Conservation (phyloP, 176 grass and related monocot genomes). For the Oryza punctata region DNA sequence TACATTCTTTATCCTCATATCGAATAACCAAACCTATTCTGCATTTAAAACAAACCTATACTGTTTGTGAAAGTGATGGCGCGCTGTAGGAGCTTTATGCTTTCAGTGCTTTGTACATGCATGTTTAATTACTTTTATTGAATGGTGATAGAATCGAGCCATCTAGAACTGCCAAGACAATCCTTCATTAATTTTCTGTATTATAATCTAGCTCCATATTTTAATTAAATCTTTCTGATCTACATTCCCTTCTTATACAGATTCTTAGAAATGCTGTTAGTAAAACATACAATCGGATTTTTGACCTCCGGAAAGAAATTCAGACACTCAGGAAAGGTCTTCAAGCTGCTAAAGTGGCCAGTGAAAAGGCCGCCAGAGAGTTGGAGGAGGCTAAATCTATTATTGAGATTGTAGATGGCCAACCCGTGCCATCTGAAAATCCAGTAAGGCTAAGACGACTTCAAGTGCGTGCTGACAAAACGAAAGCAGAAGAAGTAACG, state of each 20-base stretch:
- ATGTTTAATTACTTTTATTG: constrained; percentile 8
- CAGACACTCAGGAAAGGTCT: constrained; percentile 62
- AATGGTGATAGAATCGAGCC: background rate
- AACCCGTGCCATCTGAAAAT: constrained; percentile 65
- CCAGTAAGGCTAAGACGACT: constrained; percentile 85
- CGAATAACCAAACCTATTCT: background rate
- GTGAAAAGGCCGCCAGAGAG: constrained; percentile 56
- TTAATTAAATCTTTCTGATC: constrained; percentile 31
- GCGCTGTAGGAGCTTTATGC: background rate
- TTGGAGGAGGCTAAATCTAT: constrained; percentile 68
- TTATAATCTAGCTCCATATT: background rate
- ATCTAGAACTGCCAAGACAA: background rate
- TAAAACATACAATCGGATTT: constrained; percentile 94
- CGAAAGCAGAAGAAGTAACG: constrained; percentile 59
- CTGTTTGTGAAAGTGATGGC: background rate
- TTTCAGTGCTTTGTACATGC: constrained; percentile 9
- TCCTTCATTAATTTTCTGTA: background rate
- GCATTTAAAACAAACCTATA: constrained; percentile 13
- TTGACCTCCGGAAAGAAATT: constrained; percentile 92
- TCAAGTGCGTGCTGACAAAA: constrained; percentile 57
- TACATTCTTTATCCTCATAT: constrained; percentile 33
- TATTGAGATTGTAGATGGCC: constrained; percentile 74
- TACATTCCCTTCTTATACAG: constrained; percentile 42
- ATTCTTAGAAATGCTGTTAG: constrained; percentile 95
- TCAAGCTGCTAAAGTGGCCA: constrained; percentile 64